A percentile compares a stretch with the other conserved stretches of the same genome.
phyloP scores from a whole-genome alignment of 306 rosid species.

The Gastrolobium villosum region DNA sequence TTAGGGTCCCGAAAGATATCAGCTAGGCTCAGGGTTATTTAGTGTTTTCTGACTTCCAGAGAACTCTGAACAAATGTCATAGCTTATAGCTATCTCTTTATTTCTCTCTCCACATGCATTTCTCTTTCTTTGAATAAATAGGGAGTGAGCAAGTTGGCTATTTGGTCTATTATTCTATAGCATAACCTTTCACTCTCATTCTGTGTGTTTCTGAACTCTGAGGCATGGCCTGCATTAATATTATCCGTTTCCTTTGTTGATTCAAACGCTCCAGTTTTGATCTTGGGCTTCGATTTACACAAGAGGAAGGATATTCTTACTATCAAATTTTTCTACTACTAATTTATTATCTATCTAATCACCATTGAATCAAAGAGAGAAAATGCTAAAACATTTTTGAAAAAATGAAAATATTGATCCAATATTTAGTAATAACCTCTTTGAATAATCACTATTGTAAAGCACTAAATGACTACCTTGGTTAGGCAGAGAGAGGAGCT shows the following conservation, averaged over 20 bases:
- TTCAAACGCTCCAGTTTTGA: background rate
- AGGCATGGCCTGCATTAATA: conserved; percentile 53
- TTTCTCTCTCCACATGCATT: conserved; percentile 20
- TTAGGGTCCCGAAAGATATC: conserved; percentile 57
- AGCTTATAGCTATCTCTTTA: background rate
- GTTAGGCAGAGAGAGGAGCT: background rate
- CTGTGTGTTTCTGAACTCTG: conserved; percentile 43
- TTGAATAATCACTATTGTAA: background rate
- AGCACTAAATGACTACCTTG: background rate
- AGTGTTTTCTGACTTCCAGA: conserved; percentile 54
- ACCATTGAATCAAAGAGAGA: too few species aligned
- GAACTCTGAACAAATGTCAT: conserved; percentile 34
- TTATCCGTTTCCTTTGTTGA: conserved; percentile 48
- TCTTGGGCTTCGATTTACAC: background rate
- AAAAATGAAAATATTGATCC: too few species aligned
- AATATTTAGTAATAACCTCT: too few species aligned
- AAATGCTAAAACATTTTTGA: too few species aligned
- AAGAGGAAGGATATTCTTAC: too few species aligned
- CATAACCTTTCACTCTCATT: conserved; percentile 35
- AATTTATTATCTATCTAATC: too few species aligned
- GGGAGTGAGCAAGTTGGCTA: conserved; percentile 53
- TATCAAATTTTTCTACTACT: too few species aligned
- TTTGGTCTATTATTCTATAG: conserved; percentile 27
- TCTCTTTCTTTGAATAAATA: conserved; percentile 49
- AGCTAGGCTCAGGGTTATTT: conserved; percentile 50